phyloP scores from a whole-genome alignment of 2,329 filamentous ascomycete species.

The Paecilomyces variotii region DNA sequence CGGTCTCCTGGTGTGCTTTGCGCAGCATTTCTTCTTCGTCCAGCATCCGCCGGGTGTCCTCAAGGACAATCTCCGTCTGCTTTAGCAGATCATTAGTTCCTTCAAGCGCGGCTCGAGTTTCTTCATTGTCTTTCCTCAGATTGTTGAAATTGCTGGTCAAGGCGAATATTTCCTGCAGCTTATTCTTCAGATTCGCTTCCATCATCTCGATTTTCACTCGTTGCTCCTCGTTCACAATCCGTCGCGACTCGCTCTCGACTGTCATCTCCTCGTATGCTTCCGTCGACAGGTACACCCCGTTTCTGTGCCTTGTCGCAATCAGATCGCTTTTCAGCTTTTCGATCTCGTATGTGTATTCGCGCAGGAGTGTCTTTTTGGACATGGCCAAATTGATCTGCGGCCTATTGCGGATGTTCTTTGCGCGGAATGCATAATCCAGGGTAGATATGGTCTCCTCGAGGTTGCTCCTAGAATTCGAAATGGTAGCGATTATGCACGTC shows the following conservation, averaged over 20 bases:
- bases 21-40: conserved; percentile 72
- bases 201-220: conserved; percentile 85
- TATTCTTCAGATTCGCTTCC: conserved; percentile 83
- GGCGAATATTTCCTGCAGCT: conserved; percentile 83
- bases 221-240: conserved; percentile 89
- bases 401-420: conserved; percentile 98
- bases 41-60: conserved; percentile 66
- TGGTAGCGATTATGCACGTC: conserved; percentile 95
- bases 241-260: conserved; percentile 81
- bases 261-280: conserved; percentile 87
- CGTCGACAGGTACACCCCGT: conserved; percentile 87
- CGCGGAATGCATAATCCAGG: conserved; percentile 92
- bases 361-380: conserved; percentile 85
- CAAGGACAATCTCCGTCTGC: conserved; percentile 78
- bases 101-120: conserved; percentile 62
- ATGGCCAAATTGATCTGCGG: conserved; percentile 89
- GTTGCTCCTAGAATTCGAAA: conserved; percentile 91
- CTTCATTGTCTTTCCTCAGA: conserved; percentile 83
- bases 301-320: conserved; percentile 83
- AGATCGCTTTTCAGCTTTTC: conserved; percentile 91
- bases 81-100: conserved; percentile 74
- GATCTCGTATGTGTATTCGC: conserved; percentile 85
- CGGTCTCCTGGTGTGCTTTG: conserved; percentile 78
- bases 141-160: conserved; percentile 81
- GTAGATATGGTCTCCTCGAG: conserved; percentile 98